Base-by-base conservation (phyloP, 139 green algal species). In the Edaphochlamys debaryana region DNA sequence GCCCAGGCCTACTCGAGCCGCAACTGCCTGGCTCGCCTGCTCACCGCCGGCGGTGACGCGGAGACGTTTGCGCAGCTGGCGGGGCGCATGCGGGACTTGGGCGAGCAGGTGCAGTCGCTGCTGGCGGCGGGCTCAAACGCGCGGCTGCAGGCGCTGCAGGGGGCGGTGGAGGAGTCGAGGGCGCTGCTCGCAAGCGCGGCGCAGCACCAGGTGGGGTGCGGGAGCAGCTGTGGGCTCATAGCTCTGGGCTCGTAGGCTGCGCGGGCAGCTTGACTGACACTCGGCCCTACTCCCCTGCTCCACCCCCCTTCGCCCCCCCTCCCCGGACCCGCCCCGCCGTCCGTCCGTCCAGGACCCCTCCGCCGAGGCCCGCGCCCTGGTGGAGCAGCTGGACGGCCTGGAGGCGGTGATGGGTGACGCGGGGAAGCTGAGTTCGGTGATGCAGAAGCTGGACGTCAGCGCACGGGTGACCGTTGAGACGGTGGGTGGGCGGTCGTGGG, bases 21-120 rank as follows among this genome's bases (percentile, higher is more conserved):
- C 67, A 73, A 73, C 67, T 73, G 67, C 37, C 37, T 73, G 22
- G 34, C 54, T 38, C 67, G 67, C 22, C 38, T 73, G 67, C 37
- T 73, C 22, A 73, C 67, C 23, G 17, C 37, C 38, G 38, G 22
- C 67, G 37, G 67, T 30, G 67, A 73, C 22, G 38, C 38, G 20
- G 38, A 54, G 67, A 38, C 54, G 22, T 73, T 56, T 40, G 4
- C 54, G 67, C 38, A 4, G 22, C 38, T 73, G 37, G 25, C 36
- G 67, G 20, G 29, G 8, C 36, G 48, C 13, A 15, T 70, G 64
- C 8, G 32, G 7, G 11, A 13, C 2, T 11, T 45, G 34, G 64
- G 34, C 9, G 64, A 70, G 34, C 19, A 63, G 54, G 4, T 63
- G 54, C 27, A 32, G 54, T 8, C 30, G 54, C 54, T 63, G 13